phyloP scores from a whole-genome alignment of 768 basidiomycete genomes.

The Tubosaeta sp. region DNA sequence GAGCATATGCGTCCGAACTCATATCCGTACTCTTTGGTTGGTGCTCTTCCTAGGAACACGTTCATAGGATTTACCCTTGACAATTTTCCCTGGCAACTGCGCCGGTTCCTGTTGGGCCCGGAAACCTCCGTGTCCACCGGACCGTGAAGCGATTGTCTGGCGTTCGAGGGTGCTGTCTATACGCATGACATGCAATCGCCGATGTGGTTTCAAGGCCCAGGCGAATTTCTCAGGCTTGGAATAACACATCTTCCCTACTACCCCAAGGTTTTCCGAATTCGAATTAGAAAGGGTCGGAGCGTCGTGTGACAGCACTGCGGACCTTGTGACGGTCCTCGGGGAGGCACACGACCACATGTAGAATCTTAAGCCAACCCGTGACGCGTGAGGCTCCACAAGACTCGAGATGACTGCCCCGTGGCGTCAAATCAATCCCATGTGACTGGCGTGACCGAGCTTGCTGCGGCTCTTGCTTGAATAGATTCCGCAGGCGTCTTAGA shows the following conservation, averaged over 20 bases:
- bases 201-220: conserved; percentile 16
- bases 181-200: conserved; percentile 14
- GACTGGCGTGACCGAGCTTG: neutral
- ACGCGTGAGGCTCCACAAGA: neutral
- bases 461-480: neutral
- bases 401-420: conserved; percentile 8
- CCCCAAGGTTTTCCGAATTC: conserved; percentile 1
- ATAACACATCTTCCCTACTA: neutral
- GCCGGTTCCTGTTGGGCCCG: conserved; percentile 34
- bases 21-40: neutral
- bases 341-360: neutral
- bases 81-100: conserved; percentile 50
- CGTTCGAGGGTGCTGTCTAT: neutral
- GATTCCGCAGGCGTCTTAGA: neutral
- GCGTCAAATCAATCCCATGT: conserved; percentile 2
- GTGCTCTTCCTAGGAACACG: conserved; percentile 34
- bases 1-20: neutral
- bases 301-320: conserved; percentile 12
- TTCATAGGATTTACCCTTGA: conserved; percentile 41
- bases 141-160: conserved; percentile 8
- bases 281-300: conserved; percentile 11
- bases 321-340: conserved; percentile 3
- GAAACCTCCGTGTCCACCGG: conserved; percentile 2
- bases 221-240: neutral
- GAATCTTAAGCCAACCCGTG: neutral